phyloP scores from a whole-genome alignment of 2,329 filamentous ascomycete species.

The Cladosporium sp. region DNA sequence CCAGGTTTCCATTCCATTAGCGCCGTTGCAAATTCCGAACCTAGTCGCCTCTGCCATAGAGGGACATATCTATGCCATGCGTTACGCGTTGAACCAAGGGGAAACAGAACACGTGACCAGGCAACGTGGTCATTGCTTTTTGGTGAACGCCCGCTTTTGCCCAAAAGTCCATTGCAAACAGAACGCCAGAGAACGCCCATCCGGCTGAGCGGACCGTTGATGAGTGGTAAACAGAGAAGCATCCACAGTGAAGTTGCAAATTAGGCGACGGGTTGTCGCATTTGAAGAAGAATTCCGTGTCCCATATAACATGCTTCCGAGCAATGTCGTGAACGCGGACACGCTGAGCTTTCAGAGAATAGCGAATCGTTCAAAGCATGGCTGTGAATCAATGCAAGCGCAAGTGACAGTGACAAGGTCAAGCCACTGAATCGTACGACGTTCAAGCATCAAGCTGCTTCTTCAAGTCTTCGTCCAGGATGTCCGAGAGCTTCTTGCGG shows the following conservation, averaged over 20 bases:
- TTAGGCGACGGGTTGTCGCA: conserved; percentile 1
- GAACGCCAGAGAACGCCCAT: conserved; percentile 4
- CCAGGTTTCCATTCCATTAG: not conserved
- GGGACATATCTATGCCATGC: not conserved
- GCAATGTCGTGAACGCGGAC: not conserved
- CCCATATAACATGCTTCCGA: not conserved
- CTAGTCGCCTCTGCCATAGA: not conserved
- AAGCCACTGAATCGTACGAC: not conserved
- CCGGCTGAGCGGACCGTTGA: not conserved
- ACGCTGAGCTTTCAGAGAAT: not conserved
- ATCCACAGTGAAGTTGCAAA: not conserved
- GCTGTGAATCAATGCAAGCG: too few species aligned
- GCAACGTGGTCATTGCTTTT: not conserved
- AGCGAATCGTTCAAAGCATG: not conserved
- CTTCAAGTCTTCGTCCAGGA: conserved; percentile 47
- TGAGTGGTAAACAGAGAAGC: not conserved
- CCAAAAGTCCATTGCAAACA: not conserved
- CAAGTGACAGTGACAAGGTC: too few species aligned
- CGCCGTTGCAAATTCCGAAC: not conserved
- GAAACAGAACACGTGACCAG: not conserved
- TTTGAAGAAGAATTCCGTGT: not conserved
- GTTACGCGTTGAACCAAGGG: not conserved
- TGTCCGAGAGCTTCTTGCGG: conserved; percentile 49
- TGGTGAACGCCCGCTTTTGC: conserved; percentile 5
- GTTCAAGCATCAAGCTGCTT: conserved; percentile 42